These are phyloP conservation scores for Colletotrichum karsti DNA, from an alignment of 2,329 filamentous ascomycete species.

Conservation along the genomic window DNA sequence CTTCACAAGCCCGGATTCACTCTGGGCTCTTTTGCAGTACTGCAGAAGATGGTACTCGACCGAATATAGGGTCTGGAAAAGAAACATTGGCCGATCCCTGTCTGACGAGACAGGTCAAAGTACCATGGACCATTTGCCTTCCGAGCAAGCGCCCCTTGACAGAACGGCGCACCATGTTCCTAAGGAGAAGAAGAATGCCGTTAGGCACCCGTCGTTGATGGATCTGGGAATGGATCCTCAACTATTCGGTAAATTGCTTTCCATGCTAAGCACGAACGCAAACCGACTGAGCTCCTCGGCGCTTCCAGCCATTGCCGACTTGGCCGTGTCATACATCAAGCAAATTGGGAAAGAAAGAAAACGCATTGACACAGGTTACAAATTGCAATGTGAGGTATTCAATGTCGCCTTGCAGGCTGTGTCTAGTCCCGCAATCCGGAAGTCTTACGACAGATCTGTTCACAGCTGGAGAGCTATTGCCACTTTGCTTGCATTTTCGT, in stretches of 20 bases:
- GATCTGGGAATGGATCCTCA: background rate
- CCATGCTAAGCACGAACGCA: constrained; percentile 3
- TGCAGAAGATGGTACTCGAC: constrained; percentile 14
- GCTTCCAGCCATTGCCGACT: constrained; percentile 38
- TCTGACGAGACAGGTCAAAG: background rate
- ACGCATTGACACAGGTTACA: constrained; percentile 29
- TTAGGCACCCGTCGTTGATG: too few species aligned
- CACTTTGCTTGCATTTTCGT: constrained; percentile 60
- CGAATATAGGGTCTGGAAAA: background rate
- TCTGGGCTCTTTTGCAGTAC: constrained; percentile 15
- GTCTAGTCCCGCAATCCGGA: constrained; percentile 37
- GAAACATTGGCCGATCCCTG: background rate
- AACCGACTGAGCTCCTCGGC: constrained; percentile 37
- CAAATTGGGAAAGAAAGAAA: constrained; percentile 18
- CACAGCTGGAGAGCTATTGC: constrained; percentile 68
- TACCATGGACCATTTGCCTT: too few species aligned
- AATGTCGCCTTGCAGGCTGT: constrained; percentile 45
- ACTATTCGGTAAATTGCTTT: background rate
- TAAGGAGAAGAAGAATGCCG: too few species aligned
- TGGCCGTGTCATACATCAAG: constrained; percentile 41
- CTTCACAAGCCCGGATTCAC: background rate
- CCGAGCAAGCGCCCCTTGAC: too few species aligned
- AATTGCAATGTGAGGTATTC: constrained; percentile 40
- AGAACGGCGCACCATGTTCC: too few species aligned
- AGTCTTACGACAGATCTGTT: constrained; percentile 46